A percentile compares a stretch with the other conserved stretches of the same genome.
Evolutionary conservation across 139 green algal genomes (phyloP).

Genomic region (Monoraphidium neglectum): DNA sequence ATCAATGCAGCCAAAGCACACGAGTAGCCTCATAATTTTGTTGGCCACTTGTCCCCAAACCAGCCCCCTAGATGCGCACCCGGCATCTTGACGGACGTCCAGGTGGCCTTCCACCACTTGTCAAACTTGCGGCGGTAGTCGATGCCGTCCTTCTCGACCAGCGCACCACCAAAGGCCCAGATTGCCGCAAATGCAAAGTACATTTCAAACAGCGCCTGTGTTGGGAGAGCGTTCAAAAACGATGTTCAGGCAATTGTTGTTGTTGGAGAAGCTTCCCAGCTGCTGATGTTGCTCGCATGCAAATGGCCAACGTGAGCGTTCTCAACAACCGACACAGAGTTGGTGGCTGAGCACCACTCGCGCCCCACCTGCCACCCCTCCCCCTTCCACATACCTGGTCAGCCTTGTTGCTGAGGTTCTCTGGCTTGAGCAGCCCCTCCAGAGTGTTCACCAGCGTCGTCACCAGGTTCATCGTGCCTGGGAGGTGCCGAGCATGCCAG

Average conservation of each 20-base stretch:
- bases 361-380: too few relatives aligned
- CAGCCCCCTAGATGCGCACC: slow-evolving; percentile 3
- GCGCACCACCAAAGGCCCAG: slow-evolving; percentile 83
- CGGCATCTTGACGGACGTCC: slow-evolving; percentile 82
- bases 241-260: too few relatives aligned
- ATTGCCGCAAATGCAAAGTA: slow-evolving; percentile 87
- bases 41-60: too few relatives aligned
- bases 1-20: too few relatives aligned
- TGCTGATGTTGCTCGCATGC: too few relatives aligned
- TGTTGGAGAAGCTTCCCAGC: too few relatives aligned
- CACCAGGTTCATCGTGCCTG: slow-evolving; percentile 81
- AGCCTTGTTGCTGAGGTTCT: slow-evolving; percentile 77
- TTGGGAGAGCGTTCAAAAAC: background rate
- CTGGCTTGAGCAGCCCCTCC: slow-evolving; percentile 77
- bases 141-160: slow-evolving; percentile 90
- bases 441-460: slow-evolving; percentile 82
- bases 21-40: too few relatives aligned
- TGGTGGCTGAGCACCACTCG: too few relatives aligned
- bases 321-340: too few relatives aligned
- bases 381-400: slow-evolving; percentile 47
- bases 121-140: slow-evolving; percentile 90
- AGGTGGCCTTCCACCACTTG: slow-evolving; percentile 91
- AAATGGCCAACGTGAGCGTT: too few relatives aligned
- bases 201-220: slow-evolving; percentile 71
- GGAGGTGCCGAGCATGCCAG: too few relatives aligned